Evolutionary conservation across 2,329 filamentous ascomycete species (phyloP).

Genomic region (Gaeumannomyces tritici): DNA sequence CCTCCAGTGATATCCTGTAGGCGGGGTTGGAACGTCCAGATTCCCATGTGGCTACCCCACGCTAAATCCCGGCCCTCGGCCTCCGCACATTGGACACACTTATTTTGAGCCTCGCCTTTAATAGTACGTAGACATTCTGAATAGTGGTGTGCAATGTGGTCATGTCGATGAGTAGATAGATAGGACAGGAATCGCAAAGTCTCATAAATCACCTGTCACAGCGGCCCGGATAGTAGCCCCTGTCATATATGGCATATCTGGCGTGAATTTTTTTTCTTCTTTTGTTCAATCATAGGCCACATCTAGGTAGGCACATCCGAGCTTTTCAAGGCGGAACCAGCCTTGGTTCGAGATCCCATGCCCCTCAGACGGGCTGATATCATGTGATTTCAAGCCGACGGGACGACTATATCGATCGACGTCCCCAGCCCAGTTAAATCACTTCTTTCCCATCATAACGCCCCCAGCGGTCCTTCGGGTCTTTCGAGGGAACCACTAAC

Average conservation of each 20-base stretch:
- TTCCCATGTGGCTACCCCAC: neutral
- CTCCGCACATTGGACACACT: neutral
- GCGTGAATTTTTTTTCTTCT: neutral
- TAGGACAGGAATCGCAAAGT: neutral
- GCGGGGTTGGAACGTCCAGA: neutral
- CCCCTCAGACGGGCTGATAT: neutral
- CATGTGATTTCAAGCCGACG: neutral
- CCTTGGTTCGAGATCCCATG: neutral
- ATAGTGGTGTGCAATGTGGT: no score
- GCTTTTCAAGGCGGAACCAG: neutral
- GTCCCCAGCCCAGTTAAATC: no score
- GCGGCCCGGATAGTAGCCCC: no score
- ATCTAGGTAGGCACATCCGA: neutral
- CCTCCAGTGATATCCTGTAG: neutral
- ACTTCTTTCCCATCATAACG: neutral
- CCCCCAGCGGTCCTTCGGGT: neutral
- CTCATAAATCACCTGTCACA: neutral
- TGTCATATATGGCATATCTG: neutral
- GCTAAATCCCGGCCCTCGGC: neutral
- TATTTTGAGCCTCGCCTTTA: no score
- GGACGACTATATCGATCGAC: neutral
- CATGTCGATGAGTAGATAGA: no score
- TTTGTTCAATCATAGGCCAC: neutral
- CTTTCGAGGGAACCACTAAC: neutral
- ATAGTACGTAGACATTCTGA: no score